Conservation (phyloP, 495 filamentous ascomycete species). For the Tuber magnatum region DNA sequence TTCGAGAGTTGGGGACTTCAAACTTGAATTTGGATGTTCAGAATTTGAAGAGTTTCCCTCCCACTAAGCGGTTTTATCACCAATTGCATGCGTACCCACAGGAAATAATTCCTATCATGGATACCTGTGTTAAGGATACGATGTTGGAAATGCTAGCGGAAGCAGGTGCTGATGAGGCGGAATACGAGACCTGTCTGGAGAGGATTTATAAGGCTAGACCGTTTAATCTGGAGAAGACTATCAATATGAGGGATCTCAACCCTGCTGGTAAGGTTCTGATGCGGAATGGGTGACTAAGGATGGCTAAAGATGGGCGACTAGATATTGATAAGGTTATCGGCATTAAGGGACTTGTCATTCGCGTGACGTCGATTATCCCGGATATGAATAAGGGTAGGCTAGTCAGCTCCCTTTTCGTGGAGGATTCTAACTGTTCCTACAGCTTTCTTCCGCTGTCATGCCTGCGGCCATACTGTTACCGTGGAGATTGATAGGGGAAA, state of each 20-base stretch:
- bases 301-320: slow-evolving; percentile 39
- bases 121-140: slow-evolving; percentile 82
- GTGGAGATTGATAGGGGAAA: slow-evolving; percentile 91
- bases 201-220: slow-evolving; percentile 77
- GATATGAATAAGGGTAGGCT: slow-evolving; percentile 82
- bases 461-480: slow-evolving; percentile 82
- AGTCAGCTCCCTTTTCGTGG: slow-evolving; percentile 11
- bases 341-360: slow-evolving; percentile 94
- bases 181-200: slow-evolving; percentile 55
- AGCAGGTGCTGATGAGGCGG: slow-evolving; percentile 43
- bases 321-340: slow-evolving; percentile 95
- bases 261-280: slow-evolving; percentile 57
- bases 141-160: slow-evolving; percentile 84
- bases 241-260: slow-evolving; percentile 93
- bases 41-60: slow-evolving; percentile 88
- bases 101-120: slow-evolving; percentile 94
- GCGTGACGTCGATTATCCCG: slow-evolving; percentile 89
- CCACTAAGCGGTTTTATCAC: slow-evolving; percentile 89
- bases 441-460: slow-evolving; percentile 90
- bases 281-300: not conserved
- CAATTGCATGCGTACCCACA: slow-evolving; percentile 86
- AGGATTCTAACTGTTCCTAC: slow-evolving; percentile 1
- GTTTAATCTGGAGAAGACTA: slow-evolving; percentile 75
- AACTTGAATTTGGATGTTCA: slow-evolving; percentile 79
- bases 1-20: slow-evolving; percentile 75